phyloP scores from a whole-genome alignment of 768 basidiomycete genomes.

The Trametes coccinea region DNA sequence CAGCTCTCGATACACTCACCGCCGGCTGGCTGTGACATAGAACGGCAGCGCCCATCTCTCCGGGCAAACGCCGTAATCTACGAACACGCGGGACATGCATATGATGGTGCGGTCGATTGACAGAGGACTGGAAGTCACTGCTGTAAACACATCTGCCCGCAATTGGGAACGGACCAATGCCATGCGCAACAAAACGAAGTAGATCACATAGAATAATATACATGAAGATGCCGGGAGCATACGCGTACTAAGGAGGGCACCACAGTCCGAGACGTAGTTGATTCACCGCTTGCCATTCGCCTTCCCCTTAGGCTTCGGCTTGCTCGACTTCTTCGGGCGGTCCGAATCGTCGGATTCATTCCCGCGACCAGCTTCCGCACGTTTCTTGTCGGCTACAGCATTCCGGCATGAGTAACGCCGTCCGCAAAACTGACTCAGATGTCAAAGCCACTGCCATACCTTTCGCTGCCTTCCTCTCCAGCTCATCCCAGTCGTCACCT shows the following conservation, averaged over 20 bases:
- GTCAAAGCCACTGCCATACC: slow-evolving; percentile 42
- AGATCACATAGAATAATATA: slow-evolving; percentile 1
- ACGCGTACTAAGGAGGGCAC: neutral
- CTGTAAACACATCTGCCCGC: neutral
- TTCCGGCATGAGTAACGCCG: too few species aligned
- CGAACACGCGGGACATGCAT: too few species aligned
- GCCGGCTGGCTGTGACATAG: too few species aligned
- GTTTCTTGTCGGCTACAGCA: slow-evolving; percentile 48
- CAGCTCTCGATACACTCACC: too few species aligned
- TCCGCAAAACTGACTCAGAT: neutral
- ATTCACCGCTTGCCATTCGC: slow-evolving; percentile 30
- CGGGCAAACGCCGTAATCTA: too few species aligned
- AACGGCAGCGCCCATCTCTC: too few species aligned
- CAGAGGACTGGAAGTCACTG: too few species aligned
- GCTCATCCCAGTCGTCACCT: slow-evolving; percentile 96
- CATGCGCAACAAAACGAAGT: neutral
- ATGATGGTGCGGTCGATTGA: too few species aligned
- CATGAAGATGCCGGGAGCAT: neutral
- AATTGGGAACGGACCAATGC: neutral
- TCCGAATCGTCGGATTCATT: slow-evolving; percentile 44
- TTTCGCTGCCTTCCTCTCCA: slow-evolving; percentile 89
- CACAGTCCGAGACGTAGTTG: neutral
- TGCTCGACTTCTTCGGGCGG: slow-evolving; percentile 41
- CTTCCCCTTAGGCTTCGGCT: slow-evolving; percentile 34
- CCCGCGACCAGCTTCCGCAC: slow-evolving; percentile 34